phyloP scores from a whole-genome alignment of 2,329 filamentous ascomycete species.

The Delphinella strobiligena region DNA sequence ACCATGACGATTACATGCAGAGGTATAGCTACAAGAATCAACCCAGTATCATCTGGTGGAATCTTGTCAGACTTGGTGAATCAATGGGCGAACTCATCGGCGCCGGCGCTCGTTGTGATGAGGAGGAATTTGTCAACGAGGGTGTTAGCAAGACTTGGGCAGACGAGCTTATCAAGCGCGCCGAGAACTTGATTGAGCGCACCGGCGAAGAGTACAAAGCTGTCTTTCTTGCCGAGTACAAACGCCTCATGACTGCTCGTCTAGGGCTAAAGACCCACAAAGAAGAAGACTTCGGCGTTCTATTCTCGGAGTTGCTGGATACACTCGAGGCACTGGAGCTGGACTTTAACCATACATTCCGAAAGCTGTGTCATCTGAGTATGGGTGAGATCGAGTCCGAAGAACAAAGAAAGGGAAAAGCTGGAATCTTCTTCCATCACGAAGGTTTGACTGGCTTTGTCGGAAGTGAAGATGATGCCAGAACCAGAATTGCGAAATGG shows the following conservation, averaged over 20 bases:
- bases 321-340: conserved; percentile 69
- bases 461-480: conserved; percentile 52
- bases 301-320: conserved; percentile 77
- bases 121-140: conserved; percentile 54
- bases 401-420: conserved; percentile 50
- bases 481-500: conserved; percentile 62
- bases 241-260: conserved; percentile 65
- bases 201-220: conserved; percentile 79
- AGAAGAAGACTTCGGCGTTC: conserved; percentile 61
- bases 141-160: conserved; percentile 61
- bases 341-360: conserved; percentile 92
- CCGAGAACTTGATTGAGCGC: conserved; percentile 71
- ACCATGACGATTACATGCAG: conserved; percentile 82
- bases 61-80: conserved; percentile 83
- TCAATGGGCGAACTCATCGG: conserved; percentile 80
- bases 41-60: conserved; percentile 97
- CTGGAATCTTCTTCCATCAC: conserved; percentile 66
- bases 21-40: conserved; percentile 91
- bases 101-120: conserved; percentile 59
- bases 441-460: conserved; percentile 51
- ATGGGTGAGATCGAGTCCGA: conserved; percentile 53
- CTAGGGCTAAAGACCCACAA: conserved; percentile 62
- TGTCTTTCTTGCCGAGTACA: conserved; percentile 83
- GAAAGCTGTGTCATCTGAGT: conserved; percentile 56
- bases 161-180: conserved; percentile 60